phyloP scores from a whole-genome alignment of 441 rosid genomes.

The Gossypium gossypioides region DNA sequence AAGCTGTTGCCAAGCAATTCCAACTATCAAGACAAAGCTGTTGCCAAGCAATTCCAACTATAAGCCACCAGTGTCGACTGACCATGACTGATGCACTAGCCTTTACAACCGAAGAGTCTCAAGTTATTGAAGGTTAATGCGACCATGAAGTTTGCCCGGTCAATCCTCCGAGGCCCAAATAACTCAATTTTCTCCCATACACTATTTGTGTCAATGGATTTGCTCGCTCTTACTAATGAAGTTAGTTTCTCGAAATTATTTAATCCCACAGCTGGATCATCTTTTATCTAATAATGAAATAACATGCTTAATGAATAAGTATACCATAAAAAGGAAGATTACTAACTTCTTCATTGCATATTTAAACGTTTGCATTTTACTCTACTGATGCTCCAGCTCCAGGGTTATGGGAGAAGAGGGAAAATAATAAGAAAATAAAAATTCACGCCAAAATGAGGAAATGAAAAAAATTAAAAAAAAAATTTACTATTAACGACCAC shows the following conservation, averaged over 20 bases:
- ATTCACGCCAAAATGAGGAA: too few relatives aligned
- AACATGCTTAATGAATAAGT: background rate
- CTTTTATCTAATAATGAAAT: background rate
- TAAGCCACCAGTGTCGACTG: constrained; percentile 47
- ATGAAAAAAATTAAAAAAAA: too few relatives aligned
- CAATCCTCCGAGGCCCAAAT: too few relatives aligned
- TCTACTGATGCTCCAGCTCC: too few relatives aligned
- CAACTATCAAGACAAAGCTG: constrained; percentile 24
- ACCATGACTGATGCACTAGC: constrained; percentile 38
- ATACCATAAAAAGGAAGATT: background rate
- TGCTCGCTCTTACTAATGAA: background rate
- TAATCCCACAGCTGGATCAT: background rate
- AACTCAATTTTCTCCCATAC: too few relatives aligned
- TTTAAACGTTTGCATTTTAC: background rate
- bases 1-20: constrained; percentile 44
- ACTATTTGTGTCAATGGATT: too few relatives aligned
- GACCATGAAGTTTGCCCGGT: constrained; percentile 21
- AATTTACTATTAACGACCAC: too few relatives aligned
- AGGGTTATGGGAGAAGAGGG: too few relatives aligned
- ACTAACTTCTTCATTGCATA: background rate
- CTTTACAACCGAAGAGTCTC: constrained; percentile 43
- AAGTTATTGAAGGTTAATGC: constrained; percentile 51
- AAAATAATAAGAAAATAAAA: too few relatives aligned
- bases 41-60: constrained; percentile 38
- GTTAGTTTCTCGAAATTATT: background rate